These are phyloP conservation scores for Plectosphaerella plurivora DNA, from an alignment of 2,329 filamentous ascomycete genomes.

Conservation along the genomic window DNA sequence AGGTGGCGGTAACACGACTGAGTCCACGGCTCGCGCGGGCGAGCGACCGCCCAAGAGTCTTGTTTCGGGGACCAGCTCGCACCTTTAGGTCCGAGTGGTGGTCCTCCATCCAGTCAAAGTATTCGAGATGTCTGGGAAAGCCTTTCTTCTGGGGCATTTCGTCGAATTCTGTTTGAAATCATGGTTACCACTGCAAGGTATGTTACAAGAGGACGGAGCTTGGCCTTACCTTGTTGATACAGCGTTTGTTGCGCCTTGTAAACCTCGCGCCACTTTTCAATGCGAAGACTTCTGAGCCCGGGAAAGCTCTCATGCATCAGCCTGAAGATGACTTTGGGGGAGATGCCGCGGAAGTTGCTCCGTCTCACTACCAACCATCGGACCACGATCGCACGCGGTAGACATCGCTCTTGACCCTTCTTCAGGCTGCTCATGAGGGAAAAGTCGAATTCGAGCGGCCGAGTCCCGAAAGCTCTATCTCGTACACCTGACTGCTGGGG, in stretches of 20 bases:
- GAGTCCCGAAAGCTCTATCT: not conserved
- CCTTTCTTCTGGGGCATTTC: not conserved
- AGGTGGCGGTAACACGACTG: not conserved
- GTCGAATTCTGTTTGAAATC: not conserved
- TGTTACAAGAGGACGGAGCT: not conserved
- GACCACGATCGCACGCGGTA: not conserved
- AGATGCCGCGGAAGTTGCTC: not conserved
- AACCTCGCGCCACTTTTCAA: not conserved
- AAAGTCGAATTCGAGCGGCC: not conserved
- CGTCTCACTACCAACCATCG: not conserved
- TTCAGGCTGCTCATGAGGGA: not conserved
- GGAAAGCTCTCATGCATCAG: not conserved
- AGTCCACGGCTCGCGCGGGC: not conserved
- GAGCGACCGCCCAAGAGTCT: not conserved
- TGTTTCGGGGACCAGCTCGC: not conserved
- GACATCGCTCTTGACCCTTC: not conserved
- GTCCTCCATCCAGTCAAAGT: not conserved
- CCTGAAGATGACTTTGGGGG: not conserved
- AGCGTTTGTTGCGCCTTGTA: not conserved
- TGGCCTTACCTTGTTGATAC: not conserved
- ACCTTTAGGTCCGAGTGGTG: not conserved
- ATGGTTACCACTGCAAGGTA: not conserved
- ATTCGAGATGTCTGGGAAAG: not conserved
- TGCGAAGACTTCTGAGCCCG: not conserved
- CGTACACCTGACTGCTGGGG: not conserved